Conservation (phyloP, 169 alveolate species). For the Eimeria maxima region DNA sequence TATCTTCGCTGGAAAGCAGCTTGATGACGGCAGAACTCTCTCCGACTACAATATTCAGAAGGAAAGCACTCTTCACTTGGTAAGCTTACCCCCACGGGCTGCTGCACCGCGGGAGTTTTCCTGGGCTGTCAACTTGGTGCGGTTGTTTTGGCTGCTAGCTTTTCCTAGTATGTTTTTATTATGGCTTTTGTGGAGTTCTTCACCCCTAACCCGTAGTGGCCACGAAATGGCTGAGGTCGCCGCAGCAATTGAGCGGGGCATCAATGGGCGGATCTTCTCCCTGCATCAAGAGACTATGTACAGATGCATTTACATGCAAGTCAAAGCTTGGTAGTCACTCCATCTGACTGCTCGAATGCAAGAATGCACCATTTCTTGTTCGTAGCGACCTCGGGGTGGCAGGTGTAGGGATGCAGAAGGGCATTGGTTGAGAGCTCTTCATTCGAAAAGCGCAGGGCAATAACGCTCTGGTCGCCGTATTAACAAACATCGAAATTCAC, state of each 20-base stretch:
- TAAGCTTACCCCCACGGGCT: conserved; percentile 70
- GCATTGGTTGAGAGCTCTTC: too few relatives aligned
- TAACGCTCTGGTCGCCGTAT: too few relatives aligned
- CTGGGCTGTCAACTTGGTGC: neutral
- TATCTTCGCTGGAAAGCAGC: conserved; percentile 99
- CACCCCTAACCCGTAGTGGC: neutral
- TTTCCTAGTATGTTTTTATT: neutral
- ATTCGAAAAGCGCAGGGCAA: too few relatives aligned
- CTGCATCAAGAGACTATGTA: neutral
- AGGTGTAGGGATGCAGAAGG: too few relatives aligned
- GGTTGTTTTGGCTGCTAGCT: neutral
- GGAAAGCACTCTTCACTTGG: conserved; percentile 90
- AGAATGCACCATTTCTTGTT: neutral
- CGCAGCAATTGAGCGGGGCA: neutral
- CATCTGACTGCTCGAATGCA: too few relatives aligned
- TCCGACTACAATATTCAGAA: conserved; percentile 99
- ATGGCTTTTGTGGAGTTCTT: neutral
- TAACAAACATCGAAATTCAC: too few relatives aligned
- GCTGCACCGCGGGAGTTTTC: neutral
- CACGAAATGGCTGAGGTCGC: neutral
- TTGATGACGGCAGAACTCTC: conserved; percentile 99
- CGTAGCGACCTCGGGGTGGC: too few relatives aligned
- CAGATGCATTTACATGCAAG: neutral
- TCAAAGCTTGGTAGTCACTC: neutral
- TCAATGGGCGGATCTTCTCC: neutral